Base-by-base conservation (phyloP, 2,329 filamentous ascomycete species). In the Colletotrichum phormii region DNA sequence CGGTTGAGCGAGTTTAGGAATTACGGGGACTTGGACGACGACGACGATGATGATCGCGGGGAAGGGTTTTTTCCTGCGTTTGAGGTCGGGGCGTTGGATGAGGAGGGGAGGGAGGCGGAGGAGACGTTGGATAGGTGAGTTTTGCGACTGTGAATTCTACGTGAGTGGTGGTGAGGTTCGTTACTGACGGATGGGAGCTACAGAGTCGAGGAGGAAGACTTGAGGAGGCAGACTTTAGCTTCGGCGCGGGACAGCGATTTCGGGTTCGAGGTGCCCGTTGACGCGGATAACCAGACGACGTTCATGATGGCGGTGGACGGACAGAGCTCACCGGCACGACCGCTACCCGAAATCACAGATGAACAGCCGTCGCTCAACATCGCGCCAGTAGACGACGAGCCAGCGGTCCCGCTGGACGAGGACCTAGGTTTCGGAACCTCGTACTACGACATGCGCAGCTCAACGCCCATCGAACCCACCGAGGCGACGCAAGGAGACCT, bases 1-100 rank as follows among this genome's bases (percentile, higher is more conserved):
- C 82, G 86, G 29, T 83, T 87, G 78, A 91, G 89, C 76, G 89
- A 91, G 77, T 86, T 83, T 55, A 86, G 85, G 65, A 79, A 81
- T 26, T 75, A 76, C 7, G 73, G 79, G 31, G 79, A 85, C 22
- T 77, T 78, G 5, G 84, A 83, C 1, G 84, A 83, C 1, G 84
- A 85, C 3, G 84, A 86, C 46, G 84, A 83, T 1, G 83, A 84
- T 2, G 84, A 86, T 37, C 79, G 83, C 4, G 84, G 82, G 0
- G 81, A 86, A 0, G 88, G 86, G 3, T 89, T 90, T 76, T 89
- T 90, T 67, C 86, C 88, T 0, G 70, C 65, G 12, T 70, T 73
- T 24, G 64, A 60, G 11, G 70, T 73, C 5, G 71, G 66, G 4
- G 66, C 42, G 26, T 55, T 73, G 35, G 71, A 72, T 8, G 84